Base-by-base conservation (phyloP, 768 basidiomycete genomes). In the Gymnopilus dilepis region DNA sequence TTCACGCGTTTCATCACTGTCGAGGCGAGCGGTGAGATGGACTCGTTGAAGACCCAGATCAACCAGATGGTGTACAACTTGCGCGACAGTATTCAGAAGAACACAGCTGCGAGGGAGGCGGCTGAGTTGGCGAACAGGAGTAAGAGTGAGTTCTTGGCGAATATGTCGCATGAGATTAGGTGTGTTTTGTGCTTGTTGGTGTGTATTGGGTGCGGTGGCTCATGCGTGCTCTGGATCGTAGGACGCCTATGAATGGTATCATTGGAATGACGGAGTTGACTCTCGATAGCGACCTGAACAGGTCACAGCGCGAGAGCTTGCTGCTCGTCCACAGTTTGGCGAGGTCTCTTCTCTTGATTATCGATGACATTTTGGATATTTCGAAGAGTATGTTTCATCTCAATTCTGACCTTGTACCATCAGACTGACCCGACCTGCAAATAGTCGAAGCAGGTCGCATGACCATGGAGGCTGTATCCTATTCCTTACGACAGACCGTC, bases 221-320 rank as follows among this genome's bases (percentile, higher is more conserved):
- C 6, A 59, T 33, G 9, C 22, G 4, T 8, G 33, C 4, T 38
- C 52, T 58, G n/a, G 24, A 13, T 26, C 13, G 28, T 70, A 95
- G 97, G 73, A 99, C 97, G 22, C 97, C 97, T 0, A 99, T 99
- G 97, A 99, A 99, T 72, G 97, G 97, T 71, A 99, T 99, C 74
- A 99, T 99, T 67, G 97, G 97, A n/a, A 95, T 99, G 95, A 99
- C 97, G 24, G 95, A 97, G 75, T 78, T 99, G 59, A 98, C 97
- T 9, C 87, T 99, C 21, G 97, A 99, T 71, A 95, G 92, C 43
- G 97, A 99, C 73, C 77, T 99, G 66, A 97, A 95, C 62, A 79
- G 97, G 65, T 92, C 92, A 38, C 97, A 99, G 75, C 81, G 97
- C 62, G 97, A 99, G 80, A 97, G 95, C 73, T 79, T 99, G 73